These are phyloP conservation scores for Tylopilus felleus DNA, from an alignment of 768 basidiomycete genomes.

Conservation along the genomic window DNA sequence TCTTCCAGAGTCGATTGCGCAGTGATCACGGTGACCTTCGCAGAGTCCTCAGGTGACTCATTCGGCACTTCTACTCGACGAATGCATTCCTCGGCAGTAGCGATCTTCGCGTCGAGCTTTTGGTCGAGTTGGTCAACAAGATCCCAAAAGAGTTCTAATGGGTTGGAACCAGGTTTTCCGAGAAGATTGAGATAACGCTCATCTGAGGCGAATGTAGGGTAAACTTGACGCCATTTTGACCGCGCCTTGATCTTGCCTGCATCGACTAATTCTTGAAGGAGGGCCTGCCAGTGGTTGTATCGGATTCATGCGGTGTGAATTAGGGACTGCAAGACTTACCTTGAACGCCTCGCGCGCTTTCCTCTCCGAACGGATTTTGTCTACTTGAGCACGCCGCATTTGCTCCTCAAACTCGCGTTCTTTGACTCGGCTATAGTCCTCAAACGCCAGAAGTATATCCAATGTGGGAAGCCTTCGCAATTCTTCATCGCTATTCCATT, in stretches of 20 bases:
- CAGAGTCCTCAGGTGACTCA: slow-evolving; percentile 29
- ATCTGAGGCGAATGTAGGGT: slow-evolving; percentile 72
- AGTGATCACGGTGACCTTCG: slow-evolving; percentile 37
- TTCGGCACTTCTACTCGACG: slow-evolving; percentile 38
- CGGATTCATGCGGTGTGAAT: background rate
- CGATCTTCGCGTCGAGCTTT: slow-evolving; percentile 74
- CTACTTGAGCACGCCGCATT: slow-evolving; percentile 72
- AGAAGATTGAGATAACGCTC: slow-evolving; percentile 84
- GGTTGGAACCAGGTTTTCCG: slow-evolving; percentile 91
- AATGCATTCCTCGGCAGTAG: slow-evolving; percentile 61
- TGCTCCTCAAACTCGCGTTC: slow-evolving; percentile 92
- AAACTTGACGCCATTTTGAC: slow-evolving; percentile 90
- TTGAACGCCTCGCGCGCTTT: slow-evolving; percentile 91
- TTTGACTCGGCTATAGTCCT: slow-evolving; percentile 87
- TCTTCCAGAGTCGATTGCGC: slow-evolving; percentile 66
- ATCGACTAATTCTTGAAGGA: slow-evolving; percentile 68
- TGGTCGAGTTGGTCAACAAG: slow-evolving; percentile 84
- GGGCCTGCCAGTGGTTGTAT: slow-evolving; percentile 41
- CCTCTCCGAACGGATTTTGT: slow-evolving; percentile 79
- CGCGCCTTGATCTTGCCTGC: slow-evolving; percentile 70
- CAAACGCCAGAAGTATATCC: slow-evolving; percentile 90
- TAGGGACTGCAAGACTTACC: slow-evolving; percentile 37
- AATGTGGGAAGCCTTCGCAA: slow-evolving; percentile 82
- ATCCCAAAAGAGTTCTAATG: slow-evolving; percentile 97
- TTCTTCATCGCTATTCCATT: slow-evolving; percentile 75